Evolutionary conservation across 805 yeast species (phyloP).

Genomic region (Metschnikowia arizonensis): DNA sequence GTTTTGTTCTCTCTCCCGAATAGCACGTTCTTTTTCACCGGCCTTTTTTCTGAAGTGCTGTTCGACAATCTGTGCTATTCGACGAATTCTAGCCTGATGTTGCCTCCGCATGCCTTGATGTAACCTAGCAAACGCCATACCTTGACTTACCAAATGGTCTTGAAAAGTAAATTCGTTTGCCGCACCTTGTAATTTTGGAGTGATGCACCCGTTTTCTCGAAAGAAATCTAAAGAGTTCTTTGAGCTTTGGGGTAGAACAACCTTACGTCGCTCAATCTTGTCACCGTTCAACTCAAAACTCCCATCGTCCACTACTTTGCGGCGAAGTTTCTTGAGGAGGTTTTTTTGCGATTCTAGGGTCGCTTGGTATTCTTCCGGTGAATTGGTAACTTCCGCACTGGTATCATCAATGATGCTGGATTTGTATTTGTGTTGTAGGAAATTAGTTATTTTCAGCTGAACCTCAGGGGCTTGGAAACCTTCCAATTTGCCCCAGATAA

Average conservation of each 20-base stretch:
- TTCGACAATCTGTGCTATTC: slow-evolving; percentile 75
- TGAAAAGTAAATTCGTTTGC: slow-evolving; percentile 47
- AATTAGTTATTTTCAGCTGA: slow-evolving; percentile 24
- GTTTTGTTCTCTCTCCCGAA: slow-evolving; percentile 69
- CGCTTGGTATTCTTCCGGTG: slow-evolving; percentile 56
- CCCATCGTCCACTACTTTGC: slow-evolving; percentile 33
- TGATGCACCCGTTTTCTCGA: slow-evolving; percentile 40
- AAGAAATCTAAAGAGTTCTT: slow-evolving; percentile 44
- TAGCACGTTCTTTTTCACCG: slow-evolving; percentile 83
- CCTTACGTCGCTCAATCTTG: slow-evolving; percentile 46
- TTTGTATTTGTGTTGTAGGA: slow-evolving; percentile 27
- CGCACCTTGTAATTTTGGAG: slow-evolving; percentile 43
- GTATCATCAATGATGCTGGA: slow-evolving; percentile 39
- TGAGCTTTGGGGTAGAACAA: slow-evolving; percentile 42
- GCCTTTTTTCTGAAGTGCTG: slow-evolving; percentile 78
- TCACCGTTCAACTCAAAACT: slow-evolving; percentile 42
- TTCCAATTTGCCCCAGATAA: slow-evolving; percentile 13
- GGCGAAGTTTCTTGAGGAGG: slow-evolving; percentile 45
- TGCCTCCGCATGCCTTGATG: slow-evolving; percentile 62
- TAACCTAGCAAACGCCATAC: slow-evolving; percentile 62
- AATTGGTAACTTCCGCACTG: slow-evolving; percentile 27
- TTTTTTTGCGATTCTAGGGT: slow-evolving; percentile 50
- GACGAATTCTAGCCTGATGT: slow-evolving; percentile 48
- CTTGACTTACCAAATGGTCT: slow-evolving; percentile 77
- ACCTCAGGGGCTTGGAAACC: slow-evolving; percentile 25